Evolutionary conservation across 192 early-diverging fungal species (phyloP).

Genomic region (Geranomyces michiganensis): DNA sequence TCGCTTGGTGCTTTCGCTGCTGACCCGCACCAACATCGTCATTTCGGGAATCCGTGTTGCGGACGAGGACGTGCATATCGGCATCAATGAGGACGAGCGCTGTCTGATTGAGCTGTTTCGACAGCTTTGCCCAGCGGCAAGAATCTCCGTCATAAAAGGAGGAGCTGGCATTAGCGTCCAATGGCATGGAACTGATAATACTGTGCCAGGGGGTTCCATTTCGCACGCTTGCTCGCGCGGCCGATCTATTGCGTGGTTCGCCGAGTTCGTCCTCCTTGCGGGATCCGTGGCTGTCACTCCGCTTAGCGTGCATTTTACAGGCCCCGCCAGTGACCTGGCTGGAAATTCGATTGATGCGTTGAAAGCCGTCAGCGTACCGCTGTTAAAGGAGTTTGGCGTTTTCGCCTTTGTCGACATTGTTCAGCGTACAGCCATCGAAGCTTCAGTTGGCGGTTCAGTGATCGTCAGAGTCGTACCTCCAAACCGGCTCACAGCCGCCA

Average conservation of each 20-base stretch:
- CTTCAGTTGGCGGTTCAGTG: background rate
- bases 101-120: background rate
- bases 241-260: constrained; percentile 10
- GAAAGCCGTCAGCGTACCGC: background rate
- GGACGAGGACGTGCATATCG: background rate
- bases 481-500: background rate
- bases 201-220: background rate
- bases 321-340: background rate
- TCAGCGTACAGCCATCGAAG: background rate
- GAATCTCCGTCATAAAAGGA: background rate
- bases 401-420: background rate
- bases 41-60: constrained; percentile 7
- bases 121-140: background rate
- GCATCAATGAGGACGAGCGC: background rate
- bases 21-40: background rate
- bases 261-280: constrained; percentile 1
- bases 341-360: constrained; percentile 17
- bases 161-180: background rate
- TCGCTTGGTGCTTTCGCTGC: constrained; percentile 6
- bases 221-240: constrained; percentile 1
- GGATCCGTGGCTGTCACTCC: background rate
- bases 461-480: background rate
- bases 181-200: background rate
- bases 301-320: background rate
- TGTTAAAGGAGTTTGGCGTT: constrained; percentile 14